phyloP scores from a whole-genome alignment of 2,329 filamentous ascomycete species.

The Stemphylium vesicarium region DNA sequence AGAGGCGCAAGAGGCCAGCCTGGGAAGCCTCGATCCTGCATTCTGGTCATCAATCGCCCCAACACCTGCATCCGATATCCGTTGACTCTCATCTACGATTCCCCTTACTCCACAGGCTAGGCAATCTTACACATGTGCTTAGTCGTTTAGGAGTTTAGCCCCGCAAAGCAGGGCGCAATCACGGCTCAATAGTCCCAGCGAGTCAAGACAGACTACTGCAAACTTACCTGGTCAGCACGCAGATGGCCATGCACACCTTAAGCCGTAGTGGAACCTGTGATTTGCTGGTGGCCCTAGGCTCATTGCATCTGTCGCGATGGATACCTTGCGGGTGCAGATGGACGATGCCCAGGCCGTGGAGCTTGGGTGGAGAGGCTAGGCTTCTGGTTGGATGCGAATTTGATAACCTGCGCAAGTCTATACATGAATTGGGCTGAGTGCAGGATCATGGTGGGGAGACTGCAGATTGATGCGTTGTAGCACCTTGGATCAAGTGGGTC shows the following conservation, averaged over 20 bases:
- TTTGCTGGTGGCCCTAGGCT: conserved; percentile 20
- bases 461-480: conserved; percentile 26
- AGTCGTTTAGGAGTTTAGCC: conserved; percentile 8
- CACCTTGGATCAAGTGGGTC: conserved; percentile 23
- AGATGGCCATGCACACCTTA: conserved; percentile 24
- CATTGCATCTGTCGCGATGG: conserved; percentile 20
- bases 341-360: conserved; percentile 17
- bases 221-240: conserved; percentile 27
- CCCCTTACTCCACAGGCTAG: conserved; percentile 3
- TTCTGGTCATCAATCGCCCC: conserved; percentile 27
- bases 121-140: conserved; percentile 17
- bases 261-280: conserved; percentile 26
- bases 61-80: conserved; percentile 26
- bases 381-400: conserved; percentile 24
- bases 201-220: conserved; percentile 30
- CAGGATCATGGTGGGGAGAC: conserved; percentile 19
- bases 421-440: conserved; percentile 19
- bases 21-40: conserved; percentile 35
- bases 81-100: conserved; percentile 16
- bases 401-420: conserved; percentile 19
- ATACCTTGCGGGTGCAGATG: conserved; percentile 17
- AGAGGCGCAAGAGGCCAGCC: conserved; percentile 1
- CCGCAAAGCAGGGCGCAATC: conserved; percentile 11
- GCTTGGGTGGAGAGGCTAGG: conserved; percentile 13
- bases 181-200: conserved; percentile 21